A percentile compares a stretch with the other conserved stretches of the same genome.
phyloP scores from a whole-genome alignment of 1,284 basidiomycete species.

The Ganoderma lucidum region DNA sequence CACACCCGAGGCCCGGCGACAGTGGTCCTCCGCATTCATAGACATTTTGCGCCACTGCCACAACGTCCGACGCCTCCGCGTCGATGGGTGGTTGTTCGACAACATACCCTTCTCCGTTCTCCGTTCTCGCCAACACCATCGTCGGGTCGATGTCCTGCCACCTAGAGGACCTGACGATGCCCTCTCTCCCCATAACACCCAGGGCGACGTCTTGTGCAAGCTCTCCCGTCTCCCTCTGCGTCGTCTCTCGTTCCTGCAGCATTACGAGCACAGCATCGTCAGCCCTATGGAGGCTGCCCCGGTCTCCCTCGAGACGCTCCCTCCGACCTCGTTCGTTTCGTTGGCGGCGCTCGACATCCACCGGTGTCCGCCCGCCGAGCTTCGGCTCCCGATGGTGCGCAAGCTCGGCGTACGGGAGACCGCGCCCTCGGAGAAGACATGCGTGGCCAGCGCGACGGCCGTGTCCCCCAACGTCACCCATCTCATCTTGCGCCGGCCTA shows the following conservation, averaged over 20 bases:
- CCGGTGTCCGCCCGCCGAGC: neutral
- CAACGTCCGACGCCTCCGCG: neutral
- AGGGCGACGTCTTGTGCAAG: neutral
- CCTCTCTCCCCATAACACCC: neutral
- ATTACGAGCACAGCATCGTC: neutral
- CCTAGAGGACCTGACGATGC: neutral
- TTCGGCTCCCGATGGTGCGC: neutral
- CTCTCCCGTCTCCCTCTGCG: slow-evolving; percentile 1
- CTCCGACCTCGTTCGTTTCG: neutral
- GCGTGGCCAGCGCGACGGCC: neutral
- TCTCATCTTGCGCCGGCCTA: neutral
- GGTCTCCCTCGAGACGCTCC: neutral
- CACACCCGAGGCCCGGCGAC: neutral
- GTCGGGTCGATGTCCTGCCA: neutral
- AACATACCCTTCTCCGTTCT: neutral
- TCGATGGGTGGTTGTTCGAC: slow-evolving; percentile 5
- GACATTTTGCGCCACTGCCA: neutral
- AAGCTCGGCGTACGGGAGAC: slow-evolving; percentile 1
- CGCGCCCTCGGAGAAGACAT: neutral
- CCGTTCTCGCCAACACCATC: neutral
- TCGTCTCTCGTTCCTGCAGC: neutral
- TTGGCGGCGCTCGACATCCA: neutral
- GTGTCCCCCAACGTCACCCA: neutral
- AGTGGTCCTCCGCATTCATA: neutral
- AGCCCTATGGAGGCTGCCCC: neutral